These are phyloP conservation scores for Aspergillus taichungensis DNA, from an alignment of 495 filamentous ascomycete species.

Conservation along the genomic window DNA sequence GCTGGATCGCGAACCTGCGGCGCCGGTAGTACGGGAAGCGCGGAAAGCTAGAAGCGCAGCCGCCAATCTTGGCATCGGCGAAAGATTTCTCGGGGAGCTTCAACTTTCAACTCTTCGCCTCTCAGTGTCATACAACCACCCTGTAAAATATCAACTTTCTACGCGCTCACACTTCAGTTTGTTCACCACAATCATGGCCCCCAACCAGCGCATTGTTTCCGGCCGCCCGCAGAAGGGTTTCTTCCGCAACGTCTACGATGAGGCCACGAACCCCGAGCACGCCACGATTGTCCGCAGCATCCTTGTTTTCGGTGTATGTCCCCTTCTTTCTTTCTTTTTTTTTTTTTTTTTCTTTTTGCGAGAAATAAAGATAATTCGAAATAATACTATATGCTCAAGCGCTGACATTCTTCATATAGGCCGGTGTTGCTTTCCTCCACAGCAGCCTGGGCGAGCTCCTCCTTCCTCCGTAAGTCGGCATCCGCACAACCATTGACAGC, in stretches of 20 bases:
- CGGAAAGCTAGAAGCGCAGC: constrained; percentile 29
- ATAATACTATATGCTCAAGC: neutral
- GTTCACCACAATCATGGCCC: constrained; percentile 21
- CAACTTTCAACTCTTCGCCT: constrained; percentile 1
- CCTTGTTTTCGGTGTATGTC: constrained; percentile 62
- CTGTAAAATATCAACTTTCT: neutral
- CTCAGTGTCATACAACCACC: neutral
- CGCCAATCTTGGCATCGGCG: constrained; percentile 25
- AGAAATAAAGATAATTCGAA: too few relatives aligned
- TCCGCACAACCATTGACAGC: neutral
- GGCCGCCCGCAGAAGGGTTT: constrained; percentile 39
- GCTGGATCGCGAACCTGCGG: constrained; percentile 18
- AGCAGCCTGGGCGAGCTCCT: constrained; percentile 68
- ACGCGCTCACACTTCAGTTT: too few relatives aligned
- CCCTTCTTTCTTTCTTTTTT: neutral
- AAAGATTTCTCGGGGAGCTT: constrained; percentile 36
- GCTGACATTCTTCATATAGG: constrained; percentile 30
- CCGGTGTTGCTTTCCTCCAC: constrained; percentile 63
- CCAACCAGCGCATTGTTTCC: constrained; percentile 32
- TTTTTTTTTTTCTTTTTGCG: too few relatives aligned
- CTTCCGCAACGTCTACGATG: constrained; percentile 45
- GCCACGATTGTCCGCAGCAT: constrained; percentile 64
- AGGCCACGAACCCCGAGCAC: constrained; percentile 65
- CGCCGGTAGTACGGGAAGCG: constrained; percentile 28
- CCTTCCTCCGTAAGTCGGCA: constrained; percentile 55